Percentiles rank a stretch among this genome's conserved stretches.
phyloP scores from a whole-genome alignment of 2,329 filamentous ascomycete species.

The Phaeophleospora eucalypticola region DNA sequence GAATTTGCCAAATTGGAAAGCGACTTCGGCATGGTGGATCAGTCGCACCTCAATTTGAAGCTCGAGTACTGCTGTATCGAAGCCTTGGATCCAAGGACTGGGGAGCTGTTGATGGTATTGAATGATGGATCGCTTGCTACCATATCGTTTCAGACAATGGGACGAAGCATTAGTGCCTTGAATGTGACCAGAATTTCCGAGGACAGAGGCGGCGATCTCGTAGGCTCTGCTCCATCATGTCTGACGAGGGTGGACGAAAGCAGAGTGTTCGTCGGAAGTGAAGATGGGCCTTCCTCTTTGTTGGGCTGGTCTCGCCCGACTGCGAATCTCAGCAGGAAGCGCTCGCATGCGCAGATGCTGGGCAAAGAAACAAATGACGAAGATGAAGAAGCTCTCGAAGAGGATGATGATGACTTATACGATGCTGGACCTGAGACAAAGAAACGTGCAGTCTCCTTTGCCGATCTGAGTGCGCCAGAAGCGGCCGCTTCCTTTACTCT shows the following conservation, averaged over 20 bases:
- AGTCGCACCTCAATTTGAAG: constrained; percentile 72
- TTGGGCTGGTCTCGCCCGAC: constrained; percentile 73
- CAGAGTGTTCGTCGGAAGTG: constrained; percentile 78
- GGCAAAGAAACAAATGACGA: constrained; percentile 45
- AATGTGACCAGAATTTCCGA: constrained; percentile 62
- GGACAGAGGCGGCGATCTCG: constrained; percentile 59
- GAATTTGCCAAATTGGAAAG: constrained; percentile 80
- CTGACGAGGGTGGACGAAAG: constrained; percentile 64
- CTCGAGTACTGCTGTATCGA: constrained; percentile 79
- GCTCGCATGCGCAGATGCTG: constrained; percentile 59
- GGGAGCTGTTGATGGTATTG: constrained; percentile 80
- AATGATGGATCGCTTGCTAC: constrained; percentile 70
- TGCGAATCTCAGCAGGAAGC: constrained; percentile 58
- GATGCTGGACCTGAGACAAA: constrained; percentile 51
- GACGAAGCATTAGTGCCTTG: constrained; percentile 83
- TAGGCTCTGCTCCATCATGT: constrained; percentile 64
- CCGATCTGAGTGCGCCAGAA: constrained; percentile 44
- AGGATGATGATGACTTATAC: constrained; percentile 61
- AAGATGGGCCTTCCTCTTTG: constrained; percentile 74
- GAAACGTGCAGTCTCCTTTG: constrained; percentile 35
- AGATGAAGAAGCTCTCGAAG: constrained; percentile 56
- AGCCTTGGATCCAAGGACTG: constrained; percentile 67
- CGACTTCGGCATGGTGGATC: constrained; percentile 79
- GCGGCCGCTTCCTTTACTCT: constrained; percentile 64
- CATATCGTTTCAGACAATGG: constrained; percentile 80